Evolutionary conservation across 371 early-diverging fungal genomes (phyloP), one percentile per base, ranked within the genome.

Genomic region (Mucor circinelloides): DNA sequence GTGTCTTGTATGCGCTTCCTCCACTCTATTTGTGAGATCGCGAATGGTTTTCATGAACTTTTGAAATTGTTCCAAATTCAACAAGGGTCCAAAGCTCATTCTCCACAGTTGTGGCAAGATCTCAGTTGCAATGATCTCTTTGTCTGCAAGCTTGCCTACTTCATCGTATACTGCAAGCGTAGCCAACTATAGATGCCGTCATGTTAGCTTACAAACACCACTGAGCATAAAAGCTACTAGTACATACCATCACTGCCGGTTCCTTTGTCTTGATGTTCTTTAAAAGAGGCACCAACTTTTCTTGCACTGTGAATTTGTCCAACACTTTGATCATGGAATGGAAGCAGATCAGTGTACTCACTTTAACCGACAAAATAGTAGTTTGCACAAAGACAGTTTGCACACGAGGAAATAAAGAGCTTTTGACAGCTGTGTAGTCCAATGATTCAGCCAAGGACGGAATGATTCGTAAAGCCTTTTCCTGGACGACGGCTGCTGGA

Each of bases 141-240:
- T 89, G 55, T 94, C 94, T 15, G 92, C 75, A 55, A 83, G 71
- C 46, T 86, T 85, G 2, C 92, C 92, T 71, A 92, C 81, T 44
- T 94, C 92, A 63, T 92, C 90, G 70, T 93, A 95, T 15, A 94
- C 90, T 19, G 87, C 87, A 60, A 93, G 76, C n/a, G 93, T 88
- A 5, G 93, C 91, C 79, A 95, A 77, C 84, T 83, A 72, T 9
- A 28, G 38, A 2, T 8, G n/a, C n/a, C 12, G 0, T 25, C 36
- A 12, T 23, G 32, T 58, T 38, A 58, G 19, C 2, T 0, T 30
- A 23, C 23, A 6, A 23, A 31, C 19, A 28, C 9, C 0, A 21
- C 13, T 2, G 19, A 25, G 27, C 48, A 48, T 6, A 50, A 21
- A 12, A 50, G 50, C 23, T 9, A 50, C 2, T 28, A 31, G 13